Base-by-base conservation (phyloP, 768 basidiomycete species). In the Fomitopsis serialis region DNA sequence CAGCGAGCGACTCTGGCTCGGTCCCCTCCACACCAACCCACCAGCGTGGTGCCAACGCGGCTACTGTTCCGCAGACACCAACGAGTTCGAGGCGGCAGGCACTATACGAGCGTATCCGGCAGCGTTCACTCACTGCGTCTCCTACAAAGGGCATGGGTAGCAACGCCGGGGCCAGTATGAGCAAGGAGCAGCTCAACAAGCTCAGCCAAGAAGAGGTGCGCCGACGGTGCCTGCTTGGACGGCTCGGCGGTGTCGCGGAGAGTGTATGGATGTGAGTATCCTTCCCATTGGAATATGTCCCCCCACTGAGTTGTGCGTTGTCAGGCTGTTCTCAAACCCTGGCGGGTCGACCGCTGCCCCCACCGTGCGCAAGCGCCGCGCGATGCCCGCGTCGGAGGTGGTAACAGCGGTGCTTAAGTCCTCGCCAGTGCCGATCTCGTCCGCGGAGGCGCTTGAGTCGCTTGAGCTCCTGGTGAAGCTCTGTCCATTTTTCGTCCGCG, bases 401-500 rank as follows among this genome's bases (percentile, higher is more conserved):
- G 74, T 75, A 3, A 69, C 78, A 22, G 84, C 89, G 11, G 72
- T 92, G 54, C 69, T 91, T 51, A 91, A 92, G 69, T 91, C 89
- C 0, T 89, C 89, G 0, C 83, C 86, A 1, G 83, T 92, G 6
- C 89, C 90, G 8, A 81, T 90, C 56, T 92, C 89, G 19, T 69
- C 74, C 24, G 83, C 85, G 10, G 90, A 92, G 68, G 89, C 90
- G 1, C 79, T 76, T 44, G 88, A 92, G 63, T 90, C 88, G 1
- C 66, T 92, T 44, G 69, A 70, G 23, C 74, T 92, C 66, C 74
- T 92, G 48, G 73, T 77, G 17, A 74, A 76, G 40, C 70, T 91
- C 12, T 92, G 90, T 62, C 89, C 90, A 1, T 92, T 92, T 71
- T 92, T 92, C 74, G 67, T 92, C 48, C 81, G 76, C 63, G 75